Conservation (phyloP, 192 early-diverging fungal species). For the Chytriomyces sp. region DNA sequence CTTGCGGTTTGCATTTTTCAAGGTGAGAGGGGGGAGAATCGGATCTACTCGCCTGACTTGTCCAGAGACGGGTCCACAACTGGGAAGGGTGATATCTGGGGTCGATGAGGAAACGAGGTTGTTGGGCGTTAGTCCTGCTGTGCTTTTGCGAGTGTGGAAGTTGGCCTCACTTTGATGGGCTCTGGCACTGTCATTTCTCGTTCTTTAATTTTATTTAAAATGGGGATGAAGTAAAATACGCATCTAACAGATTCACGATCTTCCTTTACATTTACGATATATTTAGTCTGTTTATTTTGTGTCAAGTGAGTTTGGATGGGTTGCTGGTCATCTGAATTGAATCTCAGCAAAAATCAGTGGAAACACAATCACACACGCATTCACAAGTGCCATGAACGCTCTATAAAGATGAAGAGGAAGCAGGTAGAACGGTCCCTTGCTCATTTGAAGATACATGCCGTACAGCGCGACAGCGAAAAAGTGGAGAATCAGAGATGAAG, state of each 20-base stretch:
- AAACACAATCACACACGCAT: constrained; percentile 48
- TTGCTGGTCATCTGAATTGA: not conserved
- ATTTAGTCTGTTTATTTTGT: too few relatives aligned
- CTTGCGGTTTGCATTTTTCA: not conserved
- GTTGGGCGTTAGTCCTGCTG: too few relatives aligned
- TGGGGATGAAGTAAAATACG: too few relatives aligned
- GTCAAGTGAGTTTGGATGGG: too few relatives aligned
- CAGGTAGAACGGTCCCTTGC: constrained; percentile 31
- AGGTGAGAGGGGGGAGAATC: not conserved
- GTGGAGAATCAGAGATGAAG: constrained; percentile 80
- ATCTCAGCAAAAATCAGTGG: constrained; percentile 45
- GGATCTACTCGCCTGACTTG: constrained; percentile 36
- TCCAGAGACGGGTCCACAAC: constrained; percentile 48
- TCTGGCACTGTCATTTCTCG: too few relatives aligned
- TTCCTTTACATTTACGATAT: too few relatives aligned
- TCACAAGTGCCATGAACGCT: constrained; percentile 43
- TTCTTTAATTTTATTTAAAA: too few relatives aligned
- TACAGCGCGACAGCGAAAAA: constrained; percentile 89
- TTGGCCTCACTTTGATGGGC: too few relatives aligned
- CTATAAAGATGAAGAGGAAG: constrained; percentile 36
- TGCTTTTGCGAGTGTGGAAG: too few relatives aligned
- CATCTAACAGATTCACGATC: too few relatives aligned
- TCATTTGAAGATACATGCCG: constrained; percentile 40
- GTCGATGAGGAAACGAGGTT: not conserved
- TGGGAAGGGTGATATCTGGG: constrained; percentile 49